Evolutionary conservation across 371 early-diverging fungal genomes (phyloP).

Genomic region (Ordospora pajunii): DNA sequence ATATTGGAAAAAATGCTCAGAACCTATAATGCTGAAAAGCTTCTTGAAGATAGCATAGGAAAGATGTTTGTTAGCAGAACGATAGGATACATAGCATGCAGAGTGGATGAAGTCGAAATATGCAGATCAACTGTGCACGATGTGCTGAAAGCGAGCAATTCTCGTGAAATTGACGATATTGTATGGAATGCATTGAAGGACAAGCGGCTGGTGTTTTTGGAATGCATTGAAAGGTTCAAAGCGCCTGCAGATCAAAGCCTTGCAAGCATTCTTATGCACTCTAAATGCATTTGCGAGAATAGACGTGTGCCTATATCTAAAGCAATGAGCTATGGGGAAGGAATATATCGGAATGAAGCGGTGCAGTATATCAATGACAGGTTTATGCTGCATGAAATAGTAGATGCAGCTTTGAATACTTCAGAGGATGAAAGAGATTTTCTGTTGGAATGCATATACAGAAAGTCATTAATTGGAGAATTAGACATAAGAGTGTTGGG

Average conservation of each 20-base stretch:
- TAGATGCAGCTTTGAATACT: neutral
- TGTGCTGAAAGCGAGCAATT: neutral
- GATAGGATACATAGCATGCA: neutral
- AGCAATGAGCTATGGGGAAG: neutral
- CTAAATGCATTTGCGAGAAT: neutral
- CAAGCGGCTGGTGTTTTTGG: neutral
- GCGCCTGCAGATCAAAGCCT: neutral
- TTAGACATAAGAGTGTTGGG: slow-evolving; percentile 13
- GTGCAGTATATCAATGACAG: neutral
- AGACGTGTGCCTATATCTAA: neutral
- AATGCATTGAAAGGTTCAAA: neutral
- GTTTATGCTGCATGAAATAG: neutral
- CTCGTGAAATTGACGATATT: neutral
- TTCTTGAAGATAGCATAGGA: neutral
- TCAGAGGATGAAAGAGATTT: neutral
- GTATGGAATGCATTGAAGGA: neutral
- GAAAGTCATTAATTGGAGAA: neutral
- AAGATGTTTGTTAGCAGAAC: neutral
- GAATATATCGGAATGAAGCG: neutral
- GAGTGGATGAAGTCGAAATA: neutral
- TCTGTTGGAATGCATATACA: neutral
- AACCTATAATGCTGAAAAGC: neutral
- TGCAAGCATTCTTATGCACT: neutral
- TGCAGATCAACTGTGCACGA: neutral
- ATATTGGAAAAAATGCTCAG: neutral